These are phyloP conservation scores for Sclerotiophoma versabilis DNA, from an alignment of 2,329 filamentous ascomycete genomes.

Conservation along the genomic window DNA sequence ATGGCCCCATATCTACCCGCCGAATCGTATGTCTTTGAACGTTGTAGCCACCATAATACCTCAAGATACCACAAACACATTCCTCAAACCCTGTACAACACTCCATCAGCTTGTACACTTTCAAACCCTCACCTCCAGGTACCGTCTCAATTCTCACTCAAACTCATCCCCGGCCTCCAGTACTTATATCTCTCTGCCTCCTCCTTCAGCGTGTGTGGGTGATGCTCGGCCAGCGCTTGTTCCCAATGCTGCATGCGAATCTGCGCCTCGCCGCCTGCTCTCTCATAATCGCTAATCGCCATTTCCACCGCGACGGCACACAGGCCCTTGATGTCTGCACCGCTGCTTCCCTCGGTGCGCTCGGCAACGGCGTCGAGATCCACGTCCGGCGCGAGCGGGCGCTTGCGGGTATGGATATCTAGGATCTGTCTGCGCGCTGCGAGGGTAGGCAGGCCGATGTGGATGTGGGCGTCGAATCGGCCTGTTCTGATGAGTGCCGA, in stretches of 20 bases:
- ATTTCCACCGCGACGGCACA: constrained; percentile 51
- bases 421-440: constrained; percentile 80
- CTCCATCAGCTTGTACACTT: no score
- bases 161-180: constrained; percentile 44
- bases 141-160: no score
- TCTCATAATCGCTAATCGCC: constrained; percentile 43
- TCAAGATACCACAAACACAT: no score
- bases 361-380: constrained; percentile 69
- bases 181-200: constrained; percentile 54
- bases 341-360: constrained; percentile 78
- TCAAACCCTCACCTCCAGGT: no score
- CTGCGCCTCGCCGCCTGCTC: constrained; percentile 29
- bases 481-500: constrained; percentile 85
- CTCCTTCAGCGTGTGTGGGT: constrained; percentile 50
- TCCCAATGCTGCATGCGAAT: constrained; percentile 59
- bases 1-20: no score
- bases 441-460: constrained; percentile 81
- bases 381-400: constrained; percentile 68
- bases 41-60: no score
- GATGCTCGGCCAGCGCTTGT: constrained; percentile 52
- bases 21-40: no score
- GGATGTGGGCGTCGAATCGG: constrained; percentile 83
- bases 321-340: constrained; percentile 78
- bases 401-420: constrained; percentile 67
- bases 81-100: no score